Base-by-base conservation (phyloP, 495 filamentous ascomycete genomes). In the Acidomyces sp. region DNA sequence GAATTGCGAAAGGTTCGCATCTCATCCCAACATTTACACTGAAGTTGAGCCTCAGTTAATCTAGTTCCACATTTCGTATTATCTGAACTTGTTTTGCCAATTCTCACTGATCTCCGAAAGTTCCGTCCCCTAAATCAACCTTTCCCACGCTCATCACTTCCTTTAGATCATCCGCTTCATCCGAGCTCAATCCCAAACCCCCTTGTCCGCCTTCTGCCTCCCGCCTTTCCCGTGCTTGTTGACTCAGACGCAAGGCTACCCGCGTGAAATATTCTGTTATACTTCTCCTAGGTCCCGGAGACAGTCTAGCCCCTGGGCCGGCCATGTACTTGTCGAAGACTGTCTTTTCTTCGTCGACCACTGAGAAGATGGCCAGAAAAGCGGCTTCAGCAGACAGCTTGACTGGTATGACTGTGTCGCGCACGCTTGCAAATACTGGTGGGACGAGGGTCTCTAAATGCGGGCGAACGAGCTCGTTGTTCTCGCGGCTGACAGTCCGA, bases 211-310 rank as follows among this genome's bases (percentile, higher is more conserved):
- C 86, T 57, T 93, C 84, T 6, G 92, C 92, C 51, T 92, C 83
- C 54, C 70, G 80, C 52, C 87, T 69, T 58, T 96, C 90, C 46
- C 84, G 69, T 0, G 85, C 83, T 57, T 94, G 90, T 38, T 62
- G 72, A 1, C 77, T 87, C 15, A 96, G 61, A 51, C 86, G 70
- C 41, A 93, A 59, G 11, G 82, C 83, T 30, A 96, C 78, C 12
- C 92, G 70, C 68, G 93, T 94, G 64, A 96, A 96, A 63, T 97
- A 97, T 53, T 97, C 90, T 31, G 78, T 73, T 83, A 96, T 95
- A 56, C 82, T 87, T 41, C 90, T 65, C 70, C 92, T 92, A 22
- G 71, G 72, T 6, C 70, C 77, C 0, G 80, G 65, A 3, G 72
- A 64, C 24, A 93, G 59, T 0, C 72, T 74, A 36, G 64, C 39